Evolutionary conservation across 2,329 filamentous ascomycete species (phyloP).

Genomic region (Aspergillus sp.): DNA sequence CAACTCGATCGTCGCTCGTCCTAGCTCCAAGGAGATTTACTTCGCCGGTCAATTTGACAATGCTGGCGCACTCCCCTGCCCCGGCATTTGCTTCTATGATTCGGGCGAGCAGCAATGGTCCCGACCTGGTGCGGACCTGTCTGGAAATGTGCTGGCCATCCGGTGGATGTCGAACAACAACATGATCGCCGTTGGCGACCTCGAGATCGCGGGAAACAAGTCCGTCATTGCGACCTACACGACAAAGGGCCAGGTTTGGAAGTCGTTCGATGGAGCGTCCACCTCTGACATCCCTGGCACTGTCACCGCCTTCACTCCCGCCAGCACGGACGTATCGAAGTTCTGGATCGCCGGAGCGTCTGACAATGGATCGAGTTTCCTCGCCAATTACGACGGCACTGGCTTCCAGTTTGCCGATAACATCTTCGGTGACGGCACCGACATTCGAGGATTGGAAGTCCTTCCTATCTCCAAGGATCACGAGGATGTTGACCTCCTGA

Average conservation of each 20-base stretch:
- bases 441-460: conserved; percentile 77
- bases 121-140: conserved; percentile 69
- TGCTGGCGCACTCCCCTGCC: conserved; percentile 80
- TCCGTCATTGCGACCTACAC: conserved; percentile 74
- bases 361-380: conserved; percentile 66
- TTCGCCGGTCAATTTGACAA: conserved; percentile 82
- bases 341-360: conserved; percentile 80
- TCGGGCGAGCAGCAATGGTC: conserved; percentile 72
- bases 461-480: conserved; percentile 71
- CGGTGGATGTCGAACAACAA: conserved; percentile 72
- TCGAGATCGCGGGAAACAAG: conserved; percentile 65
- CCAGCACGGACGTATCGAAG: conserved; percentile 67
- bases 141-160: conserved; percentile 69
- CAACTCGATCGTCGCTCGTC: conserved; percentile 71
- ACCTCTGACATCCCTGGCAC: conserved; percentile 67
- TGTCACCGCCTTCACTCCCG: conserved; percentile 72
- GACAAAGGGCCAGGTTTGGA: conserved; percentile 64
- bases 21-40: conserved; percentile 71
- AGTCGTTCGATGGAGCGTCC: conserved; percentile 54
- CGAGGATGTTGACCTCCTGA: conserved; percentile 61
- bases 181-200: conserved; percentile 74
- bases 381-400: conserved; percentile 78
- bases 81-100: conserved; percentile 77
- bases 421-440: conserved; percentile 63
- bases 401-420: conserved; percentile 67